These are phyloP conservation scores for Penicillium roqueforti DNA, from an alignment of 495 filamentous ascomycete species.

Conservation along the genomic window DNA sequence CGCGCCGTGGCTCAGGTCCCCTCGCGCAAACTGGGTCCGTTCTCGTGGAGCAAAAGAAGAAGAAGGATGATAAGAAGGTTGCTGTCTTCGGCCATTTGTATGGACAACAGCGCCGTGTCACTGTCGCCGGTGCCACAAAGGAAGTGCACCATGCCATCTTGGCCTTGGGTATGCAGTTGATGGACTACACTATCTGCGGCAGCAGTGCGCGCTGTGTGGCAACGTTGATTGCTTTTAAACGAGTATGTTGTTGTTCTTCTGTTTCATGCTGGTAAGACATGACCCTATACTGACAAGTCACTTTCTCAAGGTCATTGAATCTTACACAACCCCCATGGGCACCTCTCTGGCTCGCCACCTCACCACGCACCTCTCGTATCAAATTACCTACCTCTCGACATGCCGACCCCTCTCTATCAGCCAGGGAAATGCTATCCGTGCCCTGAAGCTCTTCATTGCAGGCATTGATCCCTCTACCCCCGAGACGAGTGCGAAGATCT, in stretches of 20 bases:
- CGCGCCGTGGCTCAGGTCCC: conserved; percentile 40
- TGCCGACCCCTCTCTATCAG: conserved; percentile 89
- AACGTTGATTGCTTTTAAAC: conserved; percentile 83
- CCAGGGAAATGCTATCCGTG: conserved; percentile 93
- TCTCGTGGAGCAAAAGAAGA: conserved; percentile 35
- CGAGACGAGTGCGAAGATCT: conserved; percentile 71
- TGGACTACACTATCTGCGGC: conserved; percentile 82
- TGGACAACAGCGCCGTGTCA: conserved; percentile 65
- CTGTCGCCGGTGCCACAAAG: conserved; percentile 70
- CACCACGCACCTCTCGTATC: conserved; percentile 86
- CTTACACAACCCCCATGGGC: conserved; percentile 80
- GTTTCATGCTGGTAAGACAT: neutral
- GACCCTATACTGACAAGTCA: conserved; percentile 7
- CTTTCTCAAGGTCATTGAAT: conserved; percentile 68
- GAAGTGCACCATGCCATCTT: conserved; percentile 89
- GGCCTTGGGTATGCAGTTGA: conserved; percentile 83
- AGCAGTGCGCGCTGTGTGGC: conserved; percentile 85
- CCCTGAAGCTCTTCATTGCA: conserved; percentile 84
- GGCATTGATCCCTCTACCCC: conserved; percentile 77
- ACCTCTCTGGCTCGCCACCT: conserved; percentile 85
- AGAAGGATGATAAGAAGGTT: conserved; percentile 65
- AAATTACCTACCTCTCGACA: conserved; percentile 89
- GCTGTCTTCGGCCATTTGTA: conserved; percentile 84
- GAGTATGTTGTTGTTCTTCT: conserved; percentile 50
- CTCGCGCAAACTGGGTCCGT: conserved; percentile 30